Conservation (phyloP, 2,329 filamentous ascomycete genomes). For the Ophiosphaerella narmari region DNA sequence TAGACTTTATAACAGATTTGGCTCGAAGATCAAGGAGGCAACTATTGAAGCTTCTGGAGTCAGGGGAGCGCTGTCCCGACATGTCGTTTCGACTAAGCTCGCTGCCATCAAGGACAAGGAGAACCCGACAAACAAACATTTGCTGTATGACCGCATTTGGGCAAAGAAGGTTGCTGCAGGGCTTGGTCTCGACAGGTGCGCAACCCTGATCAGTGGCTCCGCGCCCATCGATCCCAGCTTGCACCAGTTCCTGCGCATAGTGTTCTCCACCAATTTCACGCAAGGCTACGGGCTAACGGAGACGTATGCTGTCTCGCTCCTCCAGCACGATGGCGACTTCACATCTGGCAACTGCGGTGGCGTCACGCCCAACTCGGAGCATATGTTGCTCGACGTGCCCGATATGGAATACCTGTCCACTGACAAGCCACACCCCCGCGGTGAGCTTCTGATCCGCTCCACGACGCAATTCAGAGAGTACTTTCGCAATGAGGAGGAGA, state of each 20-base stretch:
- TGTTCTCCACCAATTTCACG: constrained; percentile 75
- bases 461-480: constrained; percentile 84
- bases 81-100: constrained; percentile 79
- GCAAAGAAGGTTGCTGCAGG: constrained; percentile 83
- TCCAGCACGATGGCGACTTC: constrained; percentile 73
- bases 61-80: constrained; percentile 78
- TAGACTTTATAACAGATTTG: constrained; percentile 88
- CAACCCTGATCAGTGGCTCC: constrained; percentile 81
- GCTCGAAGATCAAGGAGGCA: constrained; percentile 75
- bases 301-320: constrained; percentile 77
- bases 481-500: constrained; percentile 88
- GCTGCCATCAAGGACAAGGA: constrained; percentile 73
- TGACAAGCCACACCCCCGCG: constrained; percentile 87
- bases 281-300: constrained; percentile 97
- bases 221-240: constrained; percentile 88
- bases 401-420: constrained; percentile 91
- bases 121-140: constrained; percentile 77
- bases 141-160: constrained; percentile 86
- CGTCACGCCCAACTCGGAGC: constrained; percentile 70
- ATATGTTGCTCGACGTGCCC: constrained; percentile 80
- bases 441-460: constrained; percentile 84
- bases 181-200: constrained; percentile 75
- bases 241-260: constrained; percentile 85
- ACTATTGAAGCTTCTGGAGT: constrained; percentile 81
- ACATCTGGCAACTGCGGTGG: constrained; percentile 80